phyloP scores from a whole-genome alignment of 2,329 filamentous ascomycete species.

The Cladosporium cucumerinum region DNA sequence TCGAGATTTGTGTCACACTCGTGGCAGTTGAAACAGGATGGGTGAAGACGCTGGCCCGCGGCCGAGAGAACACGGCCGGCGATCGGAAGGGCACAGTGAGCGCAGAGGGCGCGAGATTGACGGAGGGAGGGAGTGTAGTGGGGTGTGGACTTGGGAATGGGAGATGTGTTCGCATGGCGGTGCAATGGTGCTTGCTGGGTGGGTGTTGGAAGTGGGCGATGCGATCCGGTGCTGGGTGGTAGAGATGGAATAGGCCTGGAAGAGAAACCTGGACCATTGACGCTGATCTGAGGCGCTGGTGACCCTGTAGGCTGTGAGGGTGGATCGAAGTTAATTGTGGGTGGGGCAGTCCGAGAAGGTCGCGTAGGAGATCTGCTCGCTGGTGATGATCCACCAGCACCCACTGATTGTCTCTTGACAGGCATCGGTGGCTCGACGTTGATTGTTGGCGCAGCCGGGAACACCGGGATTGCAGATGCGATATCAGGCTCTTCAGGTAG shows the following conservation, averaged over 20 bases:
- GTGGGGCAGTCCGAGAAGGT: background rate
- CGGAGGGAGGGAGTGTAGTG: constrained; percentile 46
- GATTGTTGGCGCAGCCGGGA: constrained; percentile 21
- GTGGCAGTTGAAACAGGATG: constrained; percentile 87
- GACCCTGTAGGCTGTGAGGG: background rate
- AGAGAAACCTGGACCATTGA: constrained; percentile 20
- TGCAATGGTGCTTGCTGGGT: constrained; percentile 40
- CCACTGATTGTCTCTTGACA: background rate
- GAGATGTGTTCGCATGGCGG: constrained; percentile 32
- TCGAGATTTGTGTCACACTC: constrained; percentile 84
- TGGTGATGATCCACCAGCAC: background rate
- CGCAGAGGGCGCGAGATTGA: constrained; percentile 70
- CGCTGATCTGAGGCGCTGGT: constrained; percentile 21
- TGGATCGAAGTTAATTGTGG: constrained; percentile 19
- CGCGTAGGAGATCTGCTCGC: background rate
- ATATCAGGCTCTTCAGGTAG: constrained; percentile 29
- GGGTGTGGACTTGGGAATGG: constrained; percentile 37
- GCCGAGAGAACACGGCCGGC: constrained; percentile 86
- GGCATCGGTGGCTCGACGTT: constrained; percentile 22
- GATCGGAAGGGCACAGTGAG: constrained; percentile 79
- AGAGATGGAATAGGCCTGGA: constrained; percentile 18
- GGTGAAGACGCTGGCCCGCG: constrained; percentile 80
- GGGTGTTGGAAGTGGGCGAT: constrained; percentile 48
- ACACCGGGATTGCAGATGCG: constrained; percentile 8
- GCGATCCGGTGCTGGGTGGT: constrained; percentile 9